phyloP scores from a whole-genome alignment of 331 rosid genomes.

The Arachis monticola region DNA sequence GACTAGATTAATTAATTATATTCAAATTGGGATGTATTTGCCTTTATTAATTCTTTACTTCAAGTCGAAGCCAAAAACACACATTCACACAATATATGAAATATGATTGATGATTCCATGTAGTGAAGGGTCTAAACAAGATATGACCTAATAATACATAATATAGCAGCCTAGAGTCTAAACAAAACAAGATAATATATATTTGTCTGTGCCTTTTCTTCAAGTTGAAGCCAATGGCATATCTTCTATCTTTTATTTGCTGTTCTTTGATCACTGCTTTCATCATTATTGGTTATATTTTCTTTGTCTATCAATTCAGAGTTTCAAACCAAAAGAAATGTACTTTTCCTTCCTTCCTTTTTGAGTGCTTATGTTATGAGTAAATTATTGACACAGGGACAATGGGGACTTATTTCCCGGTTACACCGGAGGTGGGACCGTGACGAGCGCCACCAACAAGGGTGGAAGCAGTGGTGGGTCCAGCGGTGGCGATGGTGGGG shows the following conservation, averaged over 20 bases:
- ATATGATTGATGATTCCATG: constrained; percentile 4
- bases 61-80: constrained; percentile 37
- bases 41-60: constrained; percentile 20
- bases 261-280: background rate
- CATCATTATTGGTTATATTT: constrained; percentile 15
- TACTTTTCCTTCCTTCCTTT: background rate
- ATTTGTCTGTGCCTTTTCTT: constrained; percentile 18
- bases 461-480: constrained; percentile 56
- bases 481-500: constrained; percentile 49
- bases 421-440: constrained; percentile 57
- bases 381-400: constrained; percentile 61
- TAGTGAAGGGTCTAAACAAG: constrained; percentile 32
- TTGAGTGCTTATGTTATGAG: constrained; percentile 24
- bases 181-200: constrained; percentile 5
- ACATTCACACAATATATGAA: background rate
- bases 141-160: background rate
- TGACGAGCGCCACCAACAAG: constrained; percentile 51
- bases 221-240: constrained; percentile 34
- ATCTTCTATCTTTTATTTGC: background rate
- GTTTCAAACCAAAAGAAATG: background rate
- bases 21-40: constrained; percentile 13
- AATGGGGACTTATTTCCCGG: constrained; percentile 62
- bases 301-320: constrained; percentile 18
- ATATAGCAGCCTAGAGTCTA: constrained; percentile 15
- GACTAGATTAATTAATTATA: background rate